A percentile compares a stretch with the other conserved stretches of the same genome.
Evolutionary conservation across 2,329 filamentous ascomycete species (phyloP).

Genomic region (Gaeumannomyces tritici): DNA sequence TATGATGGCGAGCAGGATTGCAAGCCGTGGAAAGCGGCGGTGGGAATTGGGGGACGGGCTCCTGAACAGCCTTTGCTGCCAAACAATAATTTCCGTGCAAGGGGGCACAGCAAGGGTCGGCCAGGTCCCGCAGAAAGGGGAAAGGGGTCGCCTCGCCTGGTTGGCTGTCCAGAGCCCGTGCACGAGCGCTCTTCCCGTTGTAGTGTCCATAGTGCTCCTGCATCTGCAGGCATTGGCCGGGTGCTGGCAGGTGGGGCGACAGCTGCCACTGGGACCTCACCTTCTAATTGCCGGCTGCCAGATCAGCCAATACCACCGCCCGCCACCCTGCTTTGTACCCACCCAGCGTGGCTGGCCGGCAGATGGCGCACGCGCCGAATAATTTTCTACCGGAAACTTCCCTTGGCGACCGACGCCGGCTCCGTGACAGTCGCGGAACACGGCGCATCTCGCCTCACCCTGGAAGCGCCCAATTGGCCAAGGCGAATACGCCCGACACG

Average conservation of each 20-base stretch:
- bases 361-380: not conserved
- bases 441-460: not conserved
- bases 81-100: slow-evolving; percentile 38
- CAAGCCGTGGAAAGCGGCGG: not conserved
- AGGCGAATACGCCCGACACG: not conserved
- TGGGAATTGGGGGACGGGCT: slow-evolving; percentile 5
- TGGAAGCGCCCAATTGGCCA: not conserved
- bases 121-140: slow-evolving; percentile 7
- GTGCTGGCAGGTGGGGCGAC: not conserved
- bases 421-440: not conserved
- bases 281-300: not conserved
- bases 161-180: slow-evolving; percentile 6
- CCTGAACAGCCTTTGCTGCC: slow-evolving; percentile 17
- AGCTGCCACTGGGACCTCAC: not conserved
- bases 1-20: not conserved
- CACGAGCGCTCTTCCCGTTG: not conserved
- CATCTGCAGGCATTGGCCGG: not conserved
- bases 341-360: no score
- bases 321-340: no score
- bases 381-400: not conserved
- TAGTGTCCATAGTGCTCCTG: slow-evolving; percentile 8
- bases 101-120: slow-evolving; percentile 9
- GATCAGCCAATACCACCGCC: not conserved
- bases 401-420: not conserved
- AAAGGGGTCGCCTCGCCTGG: slow-evolving; percentile 5